Conservation (phyloP, 176 grass and related monocot genomes). For the Hyparrhenia diplandra region DNA sequence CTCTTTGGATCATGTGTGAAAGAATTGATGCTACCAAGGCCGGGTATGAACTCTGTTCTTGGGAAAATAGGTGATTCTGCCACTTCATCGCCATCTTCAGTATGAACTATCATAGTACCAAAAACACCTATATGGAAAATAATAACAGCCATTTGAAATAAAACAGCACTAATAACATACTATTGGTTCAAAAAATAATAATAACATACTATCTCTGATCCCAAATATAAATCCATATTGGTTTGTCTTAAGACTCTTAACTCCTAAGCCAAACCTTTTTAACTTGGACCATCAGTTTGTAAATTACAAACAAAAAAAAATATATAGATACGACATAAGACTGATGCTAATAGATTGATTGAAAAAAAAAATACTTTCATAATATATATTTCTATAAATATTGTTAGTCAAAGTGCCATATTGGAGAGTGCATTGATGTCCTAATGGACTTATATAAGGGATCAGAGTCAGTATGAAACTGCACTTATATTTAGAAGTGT, state of each 20-base stretch:
- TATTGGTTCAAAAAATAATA: background rate
- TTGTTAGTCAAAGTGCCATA: background rate
- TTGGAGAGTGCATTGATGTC: background rate
- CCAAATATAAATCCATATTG: background rate
- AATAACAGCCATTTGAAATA: background rate
- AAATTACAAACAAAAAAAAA: background rate
- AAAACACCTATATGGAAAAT: constrained; percentile 56
- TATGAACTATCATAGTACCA: constrained; percentile 78
- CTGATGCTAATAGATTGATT: background rate
- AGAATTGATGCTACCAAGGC: constrained; percentile 89
- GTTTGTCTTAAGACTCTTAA: background rate
- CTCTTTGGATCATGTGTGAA: constrained; percentile 87
- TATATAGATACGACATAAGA: background rate
- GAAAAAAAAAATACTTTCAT: background rate
- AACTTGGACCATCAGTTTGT: background rate
- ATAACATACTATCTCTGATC: background rate
- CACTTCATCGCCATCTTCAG: constrained; percentile 63
- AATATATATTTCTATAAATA: background rate
- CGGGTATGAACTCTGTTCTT: constrained; percentile 83
- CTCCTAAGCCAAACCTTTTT: background rate
- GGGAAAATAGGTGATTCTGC: constrained; percentile 56
- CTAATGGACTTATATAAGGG: background rate
- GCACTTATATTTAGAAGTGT: background rate
- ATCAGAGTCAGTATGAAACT: background rate
- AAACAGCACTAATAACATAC: background rate